Conservation (phyloP, 1,284 basidiomycete species). For the Ustilago esculenta region DNA sequence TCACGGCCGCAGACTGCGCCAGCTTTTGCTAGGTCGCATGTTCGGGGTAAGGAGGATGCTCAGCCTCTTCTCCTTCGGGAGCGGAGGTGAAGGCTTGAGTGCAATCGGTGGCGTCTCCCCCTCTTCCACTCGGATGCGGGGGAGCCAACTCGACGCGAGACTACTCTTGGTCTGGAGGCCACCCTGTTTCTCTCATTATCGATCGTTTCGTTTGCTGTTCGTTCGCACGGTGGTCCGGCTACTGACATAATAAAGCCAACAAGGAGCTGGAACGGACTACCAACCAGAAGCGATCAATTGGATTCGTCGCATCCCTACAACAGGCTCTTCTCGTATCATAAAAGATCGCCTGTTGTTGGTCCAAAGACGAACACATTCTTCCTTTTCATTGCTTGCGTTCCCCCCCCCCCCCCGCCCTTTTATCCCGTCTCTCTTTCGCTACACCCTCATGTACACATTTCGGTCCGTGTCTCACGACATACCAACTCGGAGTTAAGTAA, state of each 20-base stretch:
- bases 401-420: not conserved
- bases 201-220: not conserved
- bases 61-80: slow-evolving; percentile 10
- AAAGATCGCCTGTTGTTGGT: not conserved
- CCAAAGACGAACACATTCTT: slow-evolving; percentile 28
- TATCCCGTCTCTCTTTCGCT: not conserved
- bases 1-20: slow-evolving; percentile 32
- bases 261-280: not conserved
- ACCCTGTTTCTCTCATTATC: not conserved
- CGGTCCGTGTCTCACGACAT: not conserved
- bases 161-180: slow-evolving; percentile 63
- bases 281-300: slow-evolving; percentile 20
- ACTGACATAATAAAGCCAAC: not conserved
- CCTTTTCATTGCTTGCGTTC: not conserved
- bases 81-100: slow-evolving; percentile 57
- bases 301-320: slow-evolving; percentile 9
- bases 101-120: slow-evolving; percentile 64
- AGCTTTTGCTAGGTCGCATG: slow-evolving; percentile 38
- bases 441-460: not conserved
- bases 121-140: not conserved
- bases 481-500: not conserved
- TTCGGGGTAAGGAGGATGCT: slow-evolving; percentile 56
- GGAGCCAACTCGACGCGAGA: slow-evolving; percentile 65
- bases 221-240: not conserved
- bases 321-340: slow-evolving; percentile 4